Conservation (phyloP, 306 rosid species). For the Dryas alaskensis region DNA sequence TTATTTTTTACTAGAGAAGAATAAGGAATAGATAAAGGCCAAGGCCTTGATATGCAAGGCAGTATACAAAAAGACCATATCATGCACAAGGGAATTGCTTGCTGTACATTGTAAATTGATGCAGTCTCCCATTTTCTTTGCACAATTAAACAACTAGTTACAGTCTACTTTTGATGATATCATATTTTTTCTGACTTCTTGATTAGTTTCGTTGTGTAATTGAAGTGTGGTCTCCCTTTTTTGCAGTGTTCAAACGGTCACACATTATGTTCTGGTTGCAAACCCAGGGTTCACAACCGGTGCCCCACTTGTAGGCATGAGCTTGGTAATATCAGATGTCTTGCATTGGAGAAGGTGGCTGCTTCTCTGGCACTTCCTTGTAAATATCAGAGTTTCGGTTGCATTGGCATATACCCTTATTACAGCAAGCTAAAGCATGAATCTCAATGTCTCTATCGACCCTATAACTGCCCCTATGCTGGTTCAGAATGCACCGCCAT, state of each 20-base stretch:
- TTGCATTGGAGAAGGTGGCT: slow-evolving; percentile 93
- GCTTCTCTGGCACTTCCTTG: slow-evolving; percentile 93
- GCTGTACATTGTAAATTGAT: neutral
- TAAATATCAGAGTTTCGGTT: slow-evolving; percentile 79
- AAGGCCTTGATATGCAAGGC: neutral
- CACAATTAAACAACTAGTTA: no score
- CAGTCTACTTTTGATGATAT: no score
- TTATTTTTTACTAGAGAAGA: neutral
- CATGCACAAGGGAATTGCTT: neutral
- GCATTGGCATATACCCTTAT: slow-evolving; percentile 81
- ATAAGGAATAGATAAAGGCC: neutral
- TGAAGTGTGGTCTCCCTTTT: slow-evolving; percentile 5
- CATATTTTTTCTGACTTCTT: no score
- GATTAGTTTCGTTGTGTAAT: no score
- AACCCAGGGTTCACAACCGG: slow-evolving; percentile 92
- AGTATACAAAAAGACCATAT: neutral
- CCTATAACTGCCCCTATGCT: slow-evolving; percentile 92
- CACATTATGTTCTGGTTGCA: slow-evolving; percentile 88
- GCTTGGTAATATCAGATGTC: slow-evolving; percentile 91
- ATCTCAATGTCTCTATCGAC: slow-evolving; percentile 71
- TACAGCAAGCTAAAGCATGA: slow-evolving; percentile 92
- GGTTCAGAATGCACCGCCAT: slow-evolving; percentile 78
- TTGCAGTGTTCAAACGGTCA: slow-evolving; percentile 95
- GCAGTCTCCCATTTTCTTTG: no score
- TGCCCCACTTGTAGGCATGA: slow-evolving; percentile 95